Conservation (phyloP, 495 filamentous ascomycete genomes). For the Trichoderma virens region DNA sequence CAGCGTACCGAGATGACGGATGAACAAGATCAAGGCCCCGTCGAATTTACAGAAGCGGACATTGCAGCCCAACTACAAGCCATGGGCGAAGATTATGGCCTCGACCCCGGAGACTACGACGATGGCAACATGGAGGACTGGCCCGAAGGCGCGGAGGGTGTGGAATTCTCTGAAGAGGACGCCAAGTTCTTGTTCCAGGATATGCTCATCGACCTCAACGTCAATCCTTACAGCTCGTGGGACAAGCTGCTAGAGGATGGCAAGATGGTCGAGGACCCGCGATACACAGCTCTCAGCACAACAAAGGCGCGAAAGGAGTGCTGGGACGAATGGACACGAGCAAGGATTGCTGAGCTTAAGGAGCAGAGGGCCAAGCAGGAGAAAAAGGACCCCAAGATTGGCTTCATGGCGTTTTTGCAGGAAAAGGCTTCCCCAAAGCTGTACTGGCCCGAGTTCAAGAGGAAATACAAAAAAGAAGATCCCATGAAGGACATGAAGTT, state of each 20-base stretch:
- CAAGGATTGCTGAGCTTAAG: constrained; percentile 61
- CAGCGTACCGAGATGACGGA: constrained; percentile 53
- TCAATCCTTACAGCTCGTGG: constrained; percentile 89
- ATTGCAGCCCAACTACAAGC: constrained; percentile 84
- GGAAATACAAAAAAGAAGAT: constrained; percentile 75
- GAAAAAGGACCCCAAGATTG: constrained; percentile 77
- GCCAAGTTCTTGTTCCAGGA: constrained; percentile 71
- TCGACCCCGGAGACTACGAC: constrained; percentile 54
- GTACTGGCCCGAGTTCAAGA: constrained; percentile 93
- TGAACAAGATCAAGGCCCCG: constrained; percentile 40
- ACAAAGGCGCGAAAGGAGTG: constrained; percentile 75
- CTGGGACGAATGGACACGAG: constrained; percentile 73
- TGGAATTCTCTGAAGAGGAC: constrained; percentile 60
- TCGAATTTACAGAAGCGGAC: constrained; percentile 94
- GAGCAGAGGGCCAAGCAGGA: constrained; percentile 67
- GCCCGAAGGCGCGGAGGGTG: constrained; percentile 64
- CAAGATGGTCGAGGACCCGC: constrained; percentile 73
- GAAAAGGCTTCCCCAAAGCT: constrained; percentile 77
- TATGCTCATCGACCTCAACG: constrained; percentile 69
- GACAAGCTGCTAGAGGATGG: constrained; percentile 77
- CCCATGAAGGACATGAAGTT: constrained; percentile 73
- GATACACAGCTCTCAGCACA: constrained; percentile 74
- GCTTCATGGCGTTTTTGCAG: constrained; percentile 76
- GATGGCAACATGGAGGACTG: constrained; percentile 54
- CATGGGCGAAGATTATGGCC: constrained; percentile 74